These are phyloP conservation scores for Syncephalis fuscata DNA, from an alignment of 371 early-diverging fungal species.

Conservation along the genomic window DNA sequence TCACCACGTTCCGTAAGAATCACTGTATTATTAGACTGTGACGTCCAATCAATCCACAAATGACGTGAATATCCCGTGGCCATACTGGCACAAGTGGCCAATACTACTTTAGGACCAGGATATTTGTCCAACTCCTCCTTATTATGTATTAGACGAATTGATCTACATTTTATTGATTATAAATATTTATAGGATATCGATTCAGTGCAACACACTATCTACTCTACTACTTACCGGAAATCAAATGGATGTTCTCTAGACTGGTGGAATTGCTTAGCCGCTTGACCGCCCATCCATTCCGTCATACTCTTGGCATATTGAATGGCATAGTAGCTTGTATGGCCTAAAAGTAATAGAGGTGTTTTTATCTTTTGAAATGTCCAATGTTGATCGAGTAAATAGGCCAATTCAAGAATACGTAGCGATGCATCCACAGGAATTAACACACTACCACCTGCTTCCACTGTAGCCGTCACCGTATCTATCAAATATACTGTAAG, in stretches of 20 bases:
- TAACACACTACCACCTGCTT: conserved; percentile 61
- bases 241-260: conserved; percentile 79
- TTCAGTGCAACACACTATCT: conserved; percentile 2
- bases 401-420: conserved; percentile 83
- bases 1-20: conserved; percentile 63
- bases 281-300: conserved; percentile 90
- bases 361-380: conserved; percentile 35
- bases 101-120: conserved; percentile 60
- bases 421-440: conserved; percentile 82
- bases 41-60: conserved; percentile 53
- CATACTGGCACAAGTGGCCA: conserved; percentile 62
- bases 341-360: conserved; percentile 62
- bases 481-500: conserved; percentile 15
- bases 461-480: conserved; percentile 38
- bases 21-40: conserved; percentile 34
- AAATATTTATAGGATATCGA: background rate
- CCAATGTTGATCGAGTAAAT: conserved; percentile 80
- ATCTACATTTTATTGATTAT: conserved; percentile 7
- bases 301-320: conserved; percentile 78
- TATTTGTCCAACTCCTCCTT: conserved; percentile 54
- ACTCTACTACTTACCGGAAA: conserved; percentile 54
- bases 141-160: conserved; percentile 38
- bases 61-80: conserved; percentile 68
- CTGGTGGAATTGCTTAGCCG: conserved; percentile 47
- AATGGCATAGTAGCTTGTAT: conserved; percentile 53